A percentile compares a stretch with the other conserved stretches of the same genome.
phyloP scores from a whole-genome alignment of 371 early-diverging fungal genomes.

The Mucor plumbeus region DNA sequence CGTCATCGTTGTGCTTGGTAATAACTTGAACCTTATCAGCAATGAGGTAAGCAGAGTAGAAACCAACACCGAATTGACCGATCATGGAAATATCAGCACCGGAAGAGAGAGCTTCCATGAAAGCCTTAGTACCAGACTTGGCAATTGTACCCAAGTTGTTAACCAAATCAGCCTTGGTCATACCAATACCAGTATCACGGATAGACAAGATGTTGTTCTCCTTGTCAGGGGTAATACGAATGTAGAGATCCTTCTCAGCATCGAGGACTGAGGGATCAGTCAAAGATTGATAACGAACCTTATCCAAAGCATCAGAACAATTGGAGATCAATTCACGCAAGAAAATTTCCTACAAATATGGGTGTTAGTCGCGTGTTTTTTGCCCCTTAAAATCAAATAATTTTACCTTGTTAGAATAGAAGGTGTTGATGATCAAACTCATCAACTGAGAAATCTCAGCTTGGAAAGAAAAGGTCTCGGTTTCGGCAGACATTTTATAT shows the following conservation, averaged over 20 bases:
- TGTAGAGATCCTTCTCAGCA: slow-evolving; percentile 62
- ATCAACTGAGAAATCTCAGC: slow-evolving; percentile 94
- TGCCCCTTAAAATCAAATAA: background rate
- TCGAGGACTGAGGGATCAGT: slow-evolving; percentile 60
- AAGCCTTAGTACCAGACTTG: slow-evolving; percentile 69
- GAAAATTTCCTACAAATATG: slow-evolving; percentile 70
- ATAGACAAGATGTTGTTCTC: slow-evolving; percentile 70
- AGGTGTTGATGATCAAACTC: slow-evolving; percentile 81
- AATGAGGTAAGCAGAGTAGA: slow-evolving; percentile 86
- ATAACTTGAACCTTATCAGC: slow-evolving; percentile 87
- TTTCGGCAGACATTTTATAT: slow-evolving; percentile 42
- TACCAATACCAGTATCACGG: slow-evolving; percentile 88
- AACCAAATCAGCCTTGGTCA: slow-evolving; percentile 85
- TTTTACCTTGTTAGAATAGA: slow-evolving; percentile 58
- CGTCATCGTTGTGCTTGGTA: slow-evolving; percentile 76
- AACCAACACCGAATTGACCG: slow-evolving; percentile 96
- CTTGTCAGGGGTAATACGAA: slow-evolving; percentile 67
- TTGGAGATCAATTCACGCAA: slow-evolving; percentile 90
- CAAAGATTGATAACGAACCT: slow-evolving; percentile 73
- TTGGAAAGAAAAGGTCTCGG: slow-evolving; percentile 88
- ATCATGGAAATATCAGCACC: slow-evolving; percentile 71
- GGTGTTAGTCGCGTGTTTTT: slow-evolving; percentile 7
- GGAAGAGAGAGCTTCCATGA: slow-evolving; percentile 57
- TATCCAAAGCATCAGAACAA: slow-evolving; percentile 87
- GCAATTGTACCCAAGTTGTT: slow-evolving; percentile 90